A percentile compares a stretch with the other conserved stretches of the same genome.
Conservation (phyloP, 2,329 filamentous ascomycete species). For the Botrytis cinerea region DNA sequence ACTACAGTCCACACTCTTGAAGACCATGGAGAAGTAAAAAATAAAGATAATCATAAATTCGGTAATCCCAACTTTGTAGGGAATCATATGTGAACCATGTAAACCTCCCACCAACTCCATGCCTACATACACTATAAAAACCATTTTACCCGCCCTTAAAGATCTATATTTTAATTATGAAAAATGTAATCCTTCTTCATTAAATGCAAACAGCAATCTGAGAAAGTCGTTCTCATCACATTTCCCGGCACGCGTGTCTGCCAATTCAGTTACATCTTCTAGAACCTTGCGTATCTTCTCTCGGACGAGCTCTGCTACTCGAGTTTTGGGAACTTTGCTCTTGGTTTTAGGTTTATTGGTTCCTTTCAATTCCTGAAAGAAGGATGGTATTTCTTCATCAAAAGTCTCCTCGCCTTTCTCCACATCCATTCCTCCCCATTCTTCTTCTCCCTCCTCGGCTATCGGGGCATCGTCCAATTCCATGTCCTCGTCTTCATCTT, state of each 20-base stretch:
- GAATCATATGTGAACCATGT: not conserved
- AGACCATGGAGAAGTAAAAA: not conserved
- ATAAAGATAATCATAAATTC: not conserved
- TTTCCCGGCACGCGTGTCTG: constrained; percentile 78
- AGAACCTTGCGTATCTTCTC: constrained; percentile 85
- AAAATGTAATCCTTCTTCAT: constrained; percentile 92
- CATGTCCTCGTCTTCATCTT: constrained; percentile 48
- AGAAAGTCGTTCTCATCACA: constrained; percentile 94
- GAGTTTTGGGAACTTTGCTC: constrained; percentile 73
- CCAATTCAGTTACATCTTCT: constrained; percentile 75
- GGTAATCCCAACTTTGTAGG: constrained; percentile 6
- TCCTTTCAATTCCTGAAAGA: constrained; percentile 68
- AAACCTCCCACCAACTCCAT: constrained; percentile 33
- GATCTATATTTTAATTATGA: constrained; percentile 31
- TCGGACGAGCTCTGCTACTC: constrained; percentile 77
- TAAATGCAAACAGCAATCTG: constrained; percentile 77
- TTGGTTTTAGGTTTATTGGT: constrained; percentile 62
- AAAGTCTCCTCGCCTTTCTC: constrained; percentile 46
- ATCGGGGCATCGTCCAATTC: constrained; percentile 49
- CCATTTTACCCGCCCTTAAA: constrained; percentile 27
- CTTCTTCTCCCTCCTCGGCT: constrained; percentile 50
- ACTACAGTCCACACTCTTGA: not conserved
- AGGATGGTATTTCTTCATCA: constrained; percentile 75
- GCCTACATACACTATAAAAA: constrained; percentile 18
- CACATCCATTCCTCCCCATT: constrained; percentile 54